Evolutionary conservation across 2,329 filamentous ascomycete genomes (phyloP), one percentile per base, ranked within the genome.

Genomic region (Didymella arachidicola): DNA sequence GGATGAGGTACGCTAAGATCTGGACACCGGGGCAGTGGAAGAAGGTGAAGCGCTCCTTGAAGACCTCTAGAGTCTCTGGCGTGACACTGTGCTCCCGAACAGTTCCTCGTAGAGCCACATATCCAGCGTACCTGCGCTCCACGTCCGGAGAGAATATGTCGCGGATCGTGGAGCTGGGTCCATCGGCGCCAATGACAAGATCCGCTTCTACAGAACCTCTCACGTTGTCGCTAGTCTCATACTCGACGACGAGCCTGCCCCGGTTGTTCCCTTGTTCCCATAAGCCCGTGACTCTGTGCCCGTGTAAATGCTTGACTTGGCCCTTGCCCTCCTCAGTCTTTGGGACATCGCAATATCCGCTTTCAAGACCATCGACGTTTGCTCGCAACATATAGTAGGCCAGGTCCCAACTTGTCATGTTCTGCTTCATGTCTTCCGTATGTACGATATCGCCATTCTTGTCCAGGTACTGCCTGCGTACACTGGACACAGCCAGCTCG

Each of bases 1-100:
- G 81, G n/a, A 83, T 81, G 5, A 79, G 66, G 60, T 82, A 82
- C 12, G 74, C 77, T 1, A 80, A 68, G 19, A 77, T 74, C 48
- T 79, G 77, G 1, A 76, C 69, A 14, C 76, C 77, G 8, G 60
- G 47, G 0, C 68, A 52, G 49, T 79, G 77, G 64, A 74, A 79
- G 64, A 80, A 80, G 1, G 76, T 76, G 52, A 80, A 79, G 38
- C 73, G 73, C 49, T 79, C 74, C 14, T 67, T 60, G 55, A 80
- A 79, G 0, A 67, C 62, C 52, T 69, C 62, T 22, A 52, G 59
- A 0, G 72, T 68, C 6, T 57, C n/a, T 0, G 61, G 34, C 6
- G 63, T 66, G 1, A 73, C 69, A 14, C 59, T 30, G 29, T 62
- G 47, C 48, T 75, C 72, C 6, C 61, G 69, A 0, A 73, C 65